These are phyloP conservation scores for Viola odorata DNA, from an alignment of 345 rosid genomes.

Conservation along the genomic window DNA sequence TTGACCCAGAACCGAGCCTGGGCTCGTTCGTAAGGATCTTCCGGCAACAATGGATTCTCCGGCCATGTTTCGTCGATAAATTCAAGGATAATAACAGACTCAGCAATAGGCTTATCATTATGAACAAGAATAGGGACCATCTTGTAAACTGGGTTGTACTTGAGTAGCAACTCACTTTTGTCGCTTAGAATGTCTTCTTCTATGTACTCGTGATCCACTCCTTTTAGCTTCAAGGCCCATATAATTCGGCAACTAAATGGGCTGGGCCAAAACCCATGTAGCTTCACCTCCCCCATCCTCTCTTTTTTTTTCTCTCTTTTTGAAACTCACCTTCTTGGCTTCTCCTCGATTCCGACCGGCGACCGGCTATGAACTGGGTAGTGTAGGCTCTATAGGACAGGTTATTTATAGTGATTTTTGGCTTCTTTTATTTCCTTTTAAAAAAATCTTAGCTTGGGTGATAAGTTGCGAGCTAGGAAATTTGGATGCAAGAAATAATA, in stretches of 20 bases:
- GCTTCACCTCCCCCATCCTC: slow-evolving; percentile 15
- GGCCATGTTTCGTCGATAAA: slow-evolving; percentile 20
- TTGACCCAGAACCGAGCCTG: slow-evolving; percentile 16
- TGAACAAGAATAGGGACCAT: slow-evolving; percentile 12
- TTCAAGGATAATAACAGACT: slow-evolving; percentile 12
- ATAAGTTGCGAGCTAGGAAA: too few relatives aligned
- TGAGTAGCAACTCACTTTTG: slow-evolving; percentile 9
- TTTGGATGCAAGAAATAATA: too few relatives aligned
- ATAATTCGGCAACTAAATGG: slow-evolving; percentile 5
- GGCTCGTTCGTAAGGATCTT: slow-evolving; percentile 12
- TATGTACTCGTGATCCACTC: not conserved
- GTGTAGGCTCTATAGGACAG: too few relatives aligned
- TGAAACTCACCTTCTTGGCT: too few relatives aligned
- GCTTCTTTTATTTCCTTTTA: too few relatives aligned
- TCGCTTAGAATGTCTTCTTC: slow-evolving; percentile 8
- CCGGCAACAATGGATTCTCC: slow-evolving; percentile 11
- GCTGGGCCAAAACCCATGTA: slow-evolving; percentile 9
- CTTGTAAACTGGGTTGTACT: slow-evolving; percentile 13
- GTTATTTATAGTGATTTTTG: too few relatives aligned
- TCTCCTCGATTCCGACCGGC: too few relatives aligned
- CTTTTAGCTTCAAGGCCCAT: slow-evolving; percentile 22
- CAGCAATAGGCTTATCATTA: slow-evolving; percentile 2
- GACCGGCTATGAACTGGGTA: too few relatives aligned
- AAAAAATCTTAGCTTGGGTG: too few relatives aligned
- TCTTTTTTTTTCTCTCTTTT: too few relatives aligned